Evolutionary conservation across 2,329 filamentous ascomycete species (phyloP), one percentile per base, ranked within the genome.

Genomic region (Penicillium decumbens): DNA sequence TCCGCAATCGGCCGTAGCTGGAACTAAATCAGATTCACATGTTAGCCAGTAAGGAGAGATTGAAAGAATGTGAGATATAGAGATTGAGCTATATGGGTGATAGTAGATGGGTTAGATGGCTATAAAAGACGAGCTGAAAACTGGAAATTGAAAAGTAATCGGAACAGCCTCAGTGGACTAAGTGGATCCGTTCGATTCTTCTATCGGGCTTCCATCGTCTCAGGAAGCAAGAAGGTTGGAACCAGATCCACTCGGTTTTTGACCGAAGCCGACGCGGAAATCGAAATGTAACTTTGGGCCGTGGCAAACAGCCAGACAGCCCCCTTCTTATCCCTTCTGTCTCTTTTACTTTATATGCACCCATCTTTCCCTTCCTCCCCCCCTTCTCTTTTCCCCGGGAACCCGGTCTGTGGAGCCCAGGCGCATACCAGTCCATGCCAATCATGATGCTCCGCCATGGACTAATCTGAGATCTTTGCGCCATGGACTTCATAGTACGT

Each of bases 401-500:
- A 56, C 51, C 53, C 52, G 54, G 51, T 56, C 32, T 41, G 55
- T 56, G 55, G 54, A 52, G 33, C 49, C 50, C 46, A 25, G 47
- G 39, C 39, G 50, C 54, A 57, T 57, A 59, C 58, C 50, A 47
- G 44, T 43, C 47, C 51, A 49, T 55, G 29, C 27, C 51, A 54
- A 53, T 50, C 58, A 70, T 69, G 66, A 58, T 60, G 60, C 60
- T 58, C 56, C 54, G 64, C 55, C 51, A 67, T 69, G 62, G 58
- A 50, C 47, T 69, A 59, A 62, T 55, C 49, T 59, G 56, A 57
- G 54, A 49, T 56, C 47, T 55, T 59, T 54, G 51, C 47, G 56
- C 58, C 49, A 74, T 74, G 72, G 72, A 74, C 68, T 73, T 74
- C 57, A 73, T 73, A 62, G 72, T 74, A 58, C 63, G 72, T 72